These are phyloP conservation scores for Verticillium tricorpus DNA, from an alignment of 2,329 filamentous ascomycete genomes.

Conservation along the genomic window DNA sequence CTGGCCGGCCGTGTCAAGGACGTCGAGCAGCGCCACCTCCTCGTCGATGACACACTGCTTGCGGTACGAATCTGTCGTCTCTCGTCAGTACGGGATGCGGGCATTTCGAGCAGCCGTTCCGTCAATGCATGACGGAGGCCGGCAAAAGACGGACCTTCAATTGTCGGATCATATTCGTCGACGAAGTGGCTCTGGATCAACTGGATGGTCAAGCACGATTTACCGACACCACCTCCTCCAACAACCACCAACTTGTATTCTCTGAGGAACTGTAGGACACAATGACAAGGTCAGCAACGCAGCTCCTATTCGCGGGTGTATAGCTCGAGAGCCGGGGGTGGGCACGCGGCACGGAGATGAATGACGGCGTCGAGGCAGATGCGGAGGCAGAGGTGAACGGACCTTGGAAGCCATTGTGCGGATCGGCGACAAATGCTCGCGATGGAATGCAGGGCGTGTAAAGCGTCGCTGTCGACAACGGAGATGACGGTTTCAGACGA, in stretches of 20 bases:
- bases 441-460: background rate
- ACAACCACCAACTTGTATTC: slow-evolving; percentile 97
- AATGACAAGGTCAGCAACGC: background rate
- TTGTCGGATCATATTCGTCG: slow-evolving; percentile 98
- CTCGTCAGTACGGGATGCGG: slow-evolving; percentile 5
- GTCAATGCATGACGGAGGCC: slow-evolving; percentile 7
- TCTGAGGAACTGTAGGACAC: slow-evolving; percentile 63
- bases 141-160: slow-evolving; percentile 68
- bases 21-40: slow-evolving; percentile 94
- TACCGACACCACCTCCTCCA: slow-evolving; percentile 96
- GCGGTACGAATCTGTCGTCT: slow-evolving; percentile 82
- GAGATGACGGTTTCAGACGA: background rate
- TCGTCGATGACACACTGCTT: slow-evolving; percentile 99
- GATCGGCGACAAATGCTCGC: slow-evolving; percentile 1
- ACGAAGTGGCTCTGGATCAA: slow-evolving; percentile 95
- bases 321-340: background rate
- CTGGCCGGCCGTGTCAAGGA: slow-evolving; percentile 95
- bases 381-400: slow-evolving; percentile 13
- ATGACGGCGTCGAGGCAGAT: background rate
- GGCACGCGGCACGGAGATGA: background rate
- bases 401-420: slow-evolving; percentile 36
- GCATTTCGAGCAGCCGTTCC: background rate
- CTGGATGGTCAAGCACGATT: slow-evolving; percentile 98
- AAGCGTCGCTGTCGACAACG: background rate
- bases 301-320: background rate